Percentiles rank a stretch among this genome's conserved stretches.
Evolutionary conservation across 345 rosid genomes (phyloP).

Genomic region (Hirschfeldia incana): DNA sequence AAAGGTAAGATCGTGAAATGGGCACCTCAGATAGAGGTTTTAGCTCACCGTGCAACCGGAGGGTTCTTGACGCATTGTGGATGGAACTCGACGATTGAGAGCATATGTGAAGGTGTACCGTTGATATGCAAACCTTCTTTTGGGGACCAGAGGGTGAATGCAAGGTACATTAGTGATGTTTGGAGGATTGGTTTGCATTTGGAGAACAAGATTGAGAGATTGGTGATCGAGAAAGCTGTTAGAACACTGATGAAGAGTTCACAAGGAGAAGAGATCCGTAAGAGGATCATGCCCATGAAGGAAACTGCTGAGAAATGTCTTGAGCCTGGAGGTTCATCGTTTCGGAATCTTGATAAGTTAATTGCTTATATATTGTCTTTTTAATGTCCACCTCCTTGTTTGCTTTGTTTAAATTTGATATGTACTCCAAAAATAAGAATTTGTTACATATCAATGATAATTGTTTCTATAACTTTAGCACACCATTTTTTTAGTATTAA

Average conservation of each 20-base stretch:
- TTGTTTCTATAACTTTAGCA: no score
- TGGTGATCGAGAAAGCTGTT: conserved; percentile 15
- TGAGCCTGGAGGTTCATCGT: conserved; percentile 34
- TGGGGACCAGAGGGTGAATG: conserved; percentile 39
- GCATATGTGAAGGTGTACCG: conserved; percentile 39
- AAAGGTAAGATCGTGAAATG: conserved; percentile 36
- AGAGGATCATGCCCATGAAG: conserved; percentile 32
- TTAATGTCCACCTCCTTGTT: not conserved
- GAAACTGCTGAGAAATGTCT: conserved; percentile 27
- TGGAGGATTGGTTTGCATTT: conserved; percentile 39
- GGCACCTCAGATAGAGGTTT: conserved; percentile 41
- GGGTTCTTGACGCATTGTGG: conserved; percentile 45
- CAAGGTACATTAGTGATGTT: conserved; percentile 30
- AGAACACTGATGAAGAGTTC: conserved; percentile 26
- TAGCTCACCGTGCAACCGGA: conserved; percentile 35
- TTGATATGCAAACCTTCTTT: conserved; percentile 42
- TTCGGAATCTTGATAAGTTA: conserved; percentile 18
- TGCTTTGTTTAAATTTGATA: not conserved
- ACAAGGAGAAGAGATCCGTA: conserved; percentile 37
- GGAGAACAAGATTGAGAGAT: conserved; percentile 34
- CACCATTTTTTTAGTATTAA: no score
- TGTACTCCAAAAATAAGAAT: not conserved
- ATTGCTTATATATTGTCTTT: conserved; percentile 25
- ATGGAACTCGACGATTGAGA: conserved; percentile 40
- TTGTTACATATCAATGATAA: not conserved